phyloP scores from a whole-genome alignment of 2,329 filamentous ascomycete species.

The Sclerotinia nivalis region DNA sequence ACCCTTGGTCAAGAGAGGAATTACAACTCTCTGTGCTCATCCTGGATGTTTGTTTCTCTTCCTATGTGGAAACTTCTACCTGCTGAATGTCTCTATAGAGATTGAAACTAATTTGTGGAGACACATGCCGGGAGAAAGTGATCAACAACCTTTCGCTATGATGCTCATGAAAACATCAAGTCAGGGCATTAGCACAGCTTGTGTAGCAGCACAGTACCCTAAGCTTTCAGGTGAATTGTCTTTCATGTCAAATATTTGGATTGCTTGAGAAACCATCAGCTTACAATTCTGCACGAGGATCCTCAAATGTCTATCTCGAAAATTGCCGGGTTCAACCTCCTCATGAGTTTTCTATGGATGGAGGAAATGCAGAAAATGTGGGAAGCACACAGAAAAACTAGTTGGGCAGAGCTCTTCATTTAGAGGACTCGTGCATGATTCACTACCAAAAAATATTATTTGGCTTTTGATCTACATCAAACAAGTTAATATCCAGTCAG shows the following conservation, averaged over 20 bases:
- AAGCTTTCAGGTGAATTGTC: neutral
- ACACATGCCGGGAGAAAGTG: neutral
- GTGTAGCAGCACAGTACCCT: neutral
- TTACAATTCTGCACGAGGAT: neutral
- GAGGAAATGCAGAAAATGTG: neutral
- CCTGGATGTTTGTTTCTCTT: conserved; percentile 30
- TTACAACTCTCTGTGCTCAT: conserved; percentile 38
- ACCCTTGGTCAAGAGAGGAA: conserved; percentile 33
- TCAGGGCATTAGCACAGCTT: neutral
- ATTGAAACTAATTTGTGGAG: neutral
- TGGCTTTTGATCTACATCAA: neutral
- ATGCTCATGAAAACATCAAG: neutral
- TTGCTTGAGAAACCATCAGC: neutral
- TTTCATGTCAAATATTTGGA: neutral
- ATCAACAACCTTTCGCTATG: neutral
- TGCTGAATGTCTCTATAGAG: neutral
- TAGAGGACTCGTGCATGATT: neutral
- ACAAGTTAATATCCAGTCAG: neutral
- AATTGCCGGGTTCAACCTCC: neutral
- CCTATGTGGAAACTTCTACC: too few species aligned
- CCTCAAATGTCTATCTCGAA: neutral
- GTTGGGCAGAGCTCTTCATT: neutral
- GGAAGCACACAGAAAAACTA: neutral
- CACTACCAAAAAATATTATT: neutral
- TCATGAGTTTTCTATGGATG: neutral